Percentiles rank a stretch among this genome's conserved stretches.
phyloP scores from a whole-genome alignment of 768 basidiomycete genomes.

The Pulveroboletus sp. region DNA sequence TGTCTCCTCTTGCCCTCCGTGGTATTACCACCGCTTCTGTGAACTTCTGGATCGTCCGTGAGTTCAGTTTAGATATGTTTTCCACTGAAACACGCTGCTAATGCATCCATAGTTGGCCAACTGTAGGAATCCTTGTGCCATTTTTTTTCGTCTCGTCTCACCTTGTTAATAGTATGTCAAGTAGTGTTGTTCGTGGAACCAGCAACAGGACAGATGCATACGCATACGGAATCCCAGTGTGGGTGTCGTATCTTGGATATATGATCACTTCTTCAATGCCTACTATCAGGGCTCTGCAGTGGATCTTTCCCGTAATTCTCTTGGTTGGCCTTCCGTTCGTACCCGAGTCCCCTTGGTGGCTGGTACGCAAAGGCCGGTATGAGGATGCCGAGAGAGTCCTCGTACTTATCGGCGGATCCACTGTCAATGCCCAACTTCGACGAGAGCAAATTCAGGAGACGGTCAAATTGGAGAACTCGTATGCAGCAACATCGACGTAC shows the following conservation, averaged over 20 bases:
- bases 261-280: not conserved
- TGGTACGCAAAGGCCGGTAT: too few species aligned
- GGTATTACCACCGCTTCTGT: conserved; percentile 24
- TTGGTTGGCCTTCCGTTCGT: too few species aligned
- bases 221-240: conserved; percentile 28
- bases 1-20: conserved; percentile 27
- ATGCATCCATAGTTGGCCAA: conserved; percentile 19
- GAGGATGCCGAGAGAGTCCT: conserved; percentile 24
- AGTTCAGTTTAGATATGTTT: too few species aligned
- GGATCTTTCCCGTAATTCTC: conserved; percentile 32
- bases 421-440: conserved; percentile 21
- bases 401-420: conserved; percentile 16
- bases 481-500: conserved; percentile 28
- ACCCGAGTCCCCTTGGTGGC: too few species aligned
- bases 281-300: conserved; percentile 26
- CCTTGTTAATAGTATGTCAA: conserved; percentile 17
- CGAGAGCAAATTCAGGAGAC: conserved; percentile 27
- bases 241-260: not conserved
- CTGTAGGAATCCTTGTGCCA: conserved; percentile 13
- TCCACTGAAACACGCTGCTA: not conserved
- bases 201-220: conserved; percentile 18
- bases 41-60: conserved; percentile 27
- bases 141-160: not conserved
- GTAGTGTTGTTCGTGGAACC: conserved; percentile 24
- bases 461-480: conserved; percentile 27